A percentile compares a stretch with the other conserved stretches of the same genome.
Conservation (phyloP, 208 protist genomes). For the Trypanosoma avium region DNA sequence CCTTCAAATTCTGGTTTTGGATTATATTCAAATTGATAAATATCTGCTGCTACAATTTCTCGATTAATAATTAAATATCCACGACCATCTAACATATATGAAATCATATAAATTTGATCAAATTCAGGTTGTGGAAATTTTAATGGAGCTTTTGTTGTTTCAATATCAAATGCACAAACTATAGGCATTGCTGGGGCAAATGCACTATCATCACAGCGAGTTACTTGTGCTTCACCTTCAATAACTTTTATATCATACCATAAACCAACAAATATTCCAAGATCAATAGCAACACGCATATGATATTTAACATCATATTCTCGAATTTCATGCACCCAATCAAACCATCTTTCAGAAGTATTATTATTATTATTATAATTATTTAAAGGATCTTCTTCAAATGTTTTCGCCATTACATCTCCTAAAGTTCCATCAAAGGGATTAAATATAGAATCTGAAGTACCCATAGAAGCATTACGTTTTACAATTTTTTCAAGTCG, state of each 20-base stretch:
- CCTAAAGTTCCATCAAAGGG: slow-evolving; percentile 63
- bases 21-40: slow-evolving; percentile 99
- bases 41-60: slow-evolving; percentile 97
- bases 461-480: slow-evolving; percentile 57
- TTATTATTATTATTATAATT: slow-evolving; percentile 5
- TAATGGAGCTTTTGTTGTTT: slow-evolving; percentile 98
- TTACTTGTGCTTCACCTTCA: slow-evolving; percentile 69
- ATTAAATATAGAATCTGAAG: slow-evolving; percentile 36
- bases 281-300: slow-evolving; percentile 97
- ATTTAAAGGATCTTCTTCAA: slow-evolving; percentile 54
- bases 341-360: slow-evolving; percentile 66
- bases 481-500: slow-evolving; percentile 82
- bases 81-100: slow-evolving; percentile 99
- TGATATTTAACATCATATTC: slow-evolving; percentile 99
- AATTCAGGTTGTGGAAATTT: slow-evolving; percentile 98
- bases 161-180: slow-evolving; percentile 98
- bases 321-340: slow-evolving; percentile 96
- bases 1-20: slow-evolving; percentile 98
- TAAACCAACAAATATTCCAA: slow-evolving; percentile 91
- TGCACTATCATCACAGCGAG: slow-evolving; percentile 79
- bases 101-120: slow-evolving; percentile 99
- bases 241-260: slow-evolving; percentile 96
- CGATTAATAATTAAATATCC: slow-evolving; percentile 99
- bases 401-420: slow-evolving; percentile 71
- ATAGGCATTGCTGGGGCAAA: slow-evolving; percentile 92